Evolutionary conservation across 345 rosid genomes (phyloP), one percentile per base, ranked within the genome.

Genomic region (Salix caprea): DNA sequence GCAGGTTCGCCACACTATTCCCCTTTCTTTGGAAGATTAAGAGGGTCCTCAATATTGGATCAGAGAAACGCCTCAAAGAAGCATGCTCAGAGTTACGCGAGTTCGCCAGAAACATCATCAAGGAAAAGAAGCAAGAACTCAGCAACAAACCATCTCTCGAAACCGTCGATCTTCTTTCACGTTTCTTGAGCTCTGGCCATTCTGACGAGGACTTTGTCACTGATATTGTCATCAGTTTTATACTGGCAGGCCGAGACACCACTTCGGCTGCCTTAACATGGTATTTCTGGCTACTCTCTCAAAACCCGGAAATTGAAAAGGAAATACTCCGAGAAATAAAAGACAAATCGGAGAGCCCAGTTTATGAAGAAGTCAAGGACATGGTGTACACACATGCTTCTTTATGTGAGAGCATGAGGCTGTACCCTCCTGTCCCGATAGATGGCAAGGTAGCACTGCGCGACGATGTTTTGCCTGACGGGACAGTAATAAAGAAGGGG

Each of bases 261-360:
- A 92, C 93, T 15, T 90, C 94, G 19, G 85, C 94, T n/a, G 93
- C 93, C 18, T 76, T 92, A 70, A 87, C 89, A 5, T 92, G 97
- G 95, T 90, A 87, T 89, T 89, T 92, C 76, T 89, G 88, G 92
- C 70, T 90, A 8, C 77, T 92, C 36, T 80, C 85, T 0, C 18
- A 23, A n/a, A 81, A 88, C 78, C 90, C 91, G 6, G 68, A 74
- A 5, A 85, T 80, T 0, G 91, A 84, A 44, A 18, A 24, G 1
- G 79, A 83, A 65, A 85, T 91, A 32, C 52, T 83, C 6, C 61
- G 84, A 28, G 97, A 93, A 70, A 80, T 87, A 50, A 37, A 40
- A 1, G 83, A 79, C 37, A 80, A 75, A 66, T 75, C 79, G 56
- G 76, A 76, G 21, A 54, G 18, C 14, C 76, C 76, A 1, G 70